These are phyloP conservation scores for Bipolaris victoriae DNA, from an alignment of 2,329 filamentous ascomycete species.

Conservation along the genomic window DNA sequence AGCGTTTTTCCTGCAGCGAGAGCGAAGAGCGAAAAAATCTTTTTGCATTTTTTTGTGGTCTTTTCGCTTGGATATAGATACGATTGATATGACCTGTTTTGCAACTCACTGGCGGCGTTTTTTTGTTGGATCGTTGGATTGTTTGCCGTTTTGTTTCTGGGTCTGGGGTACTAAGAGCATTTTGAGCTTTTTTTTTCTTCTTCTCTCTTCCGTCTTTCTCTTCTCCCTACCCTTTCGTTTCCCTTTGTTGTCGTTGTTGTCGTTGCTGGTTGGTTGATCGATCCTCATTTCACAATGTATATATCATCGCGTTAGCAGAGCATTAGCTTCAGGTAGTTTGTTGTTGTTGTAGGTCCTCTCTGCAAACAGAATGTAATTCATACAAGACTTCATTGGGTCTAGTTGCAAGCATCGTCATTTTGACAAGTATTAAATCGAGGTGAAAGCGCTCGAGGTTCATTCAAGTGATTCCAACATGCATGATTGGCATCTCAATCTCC, in stretches of 20 bases:
- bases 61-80: slow-evolving; percentile 10
- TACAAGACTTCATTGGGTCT: no score
- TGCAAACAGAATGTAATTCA: not conserved
- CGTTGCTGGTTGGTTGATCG: not conserved
- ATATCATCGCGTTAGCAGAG: slow-evolving; percentile 6
- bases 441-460: no score
- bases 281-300: slow-evolving; percentile 1
- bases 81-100: not conserved
- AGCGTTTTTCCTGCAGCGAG: not conserved
- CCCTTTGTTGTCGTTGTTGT: not conserved
- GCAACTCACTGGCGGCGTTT: slow-evolving; percentile 1
- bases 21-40: not conserved
- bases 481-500: no score
- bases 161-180: not conserved
- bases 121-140: not conserved
- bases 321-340: not conserved
- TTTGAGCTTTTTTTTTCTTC: not conserved
- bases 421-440: no score
- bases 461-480: no score
- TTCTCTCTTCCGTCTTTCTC: not conserved
- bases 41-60: not conserved
- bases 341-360: not conserved
- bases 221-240: not conserved
- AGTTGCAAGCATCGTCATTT: no score
- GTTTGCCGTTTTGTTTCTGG: not conserved